Evolutionary conservation across 1,284 basidiomycete species (phyloP), one percentile per base, ranked within the genome.

Genomic region (Ceratobasidium sp.): DNA sequence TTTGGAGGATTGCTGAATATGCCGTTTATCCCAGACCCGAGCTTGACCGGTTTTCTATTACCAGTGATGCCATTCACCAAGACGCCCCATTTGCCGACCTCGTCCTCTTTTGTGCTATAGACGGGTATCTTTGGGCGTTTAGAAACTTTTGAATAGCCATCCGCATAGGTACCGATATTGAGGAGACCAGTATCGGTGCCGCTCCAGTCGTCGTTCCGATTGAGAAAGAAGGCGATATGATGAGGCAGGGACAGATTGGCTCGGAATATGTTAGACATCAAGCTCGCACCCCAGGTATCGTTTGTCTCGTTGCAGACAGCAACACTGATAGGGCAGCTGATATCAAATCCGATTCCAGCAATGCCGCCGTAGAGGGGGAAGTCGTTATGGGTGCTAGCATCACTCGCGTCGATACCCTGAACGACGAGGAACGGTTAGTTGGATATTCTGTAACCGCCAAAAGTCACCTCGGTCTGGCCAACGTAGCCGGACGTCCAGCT

Each of bases 191-290:
- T 48, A 64, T 64, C 62, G 11, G 62, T 64, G 19, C 48, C 43
- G 24, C 48, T 64, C 22, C 43, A n/a, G 41, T 48, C 62, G 2
- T 27, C 62, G 31, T 16, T 64, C 4, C 62, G 39, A 27, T 64
- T 43, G 6, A 64, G 43, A 27, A 46, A 64, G 62, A 64, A 64
- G 9, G 62, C 62, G 29, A 64, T 64, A 48, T 64, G 62, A 48
- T 64, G 43, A 8, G 62, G 62, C n/a, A 43, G 43, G 2, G 62
- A 64, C 13, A 22, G 62, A 27, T 64, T 43, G 19, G 62, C n/a
- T 4, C 43, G 62, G 43, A 64, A 64, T 8, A 64, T 64, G 62
- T 43, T 64, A 2, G 62, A 64, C 62, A 64, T 64, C 34, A 64
- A 39, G 41, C 62, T 64, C 4, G 41, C 2, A 24, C 62, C 62